These are phyloP conservation scores for Neofusicoccum parvum DNA, from an alignment of 2,329 filamentous ascomycete genomes.

Conservation along the genomic window DNA sequence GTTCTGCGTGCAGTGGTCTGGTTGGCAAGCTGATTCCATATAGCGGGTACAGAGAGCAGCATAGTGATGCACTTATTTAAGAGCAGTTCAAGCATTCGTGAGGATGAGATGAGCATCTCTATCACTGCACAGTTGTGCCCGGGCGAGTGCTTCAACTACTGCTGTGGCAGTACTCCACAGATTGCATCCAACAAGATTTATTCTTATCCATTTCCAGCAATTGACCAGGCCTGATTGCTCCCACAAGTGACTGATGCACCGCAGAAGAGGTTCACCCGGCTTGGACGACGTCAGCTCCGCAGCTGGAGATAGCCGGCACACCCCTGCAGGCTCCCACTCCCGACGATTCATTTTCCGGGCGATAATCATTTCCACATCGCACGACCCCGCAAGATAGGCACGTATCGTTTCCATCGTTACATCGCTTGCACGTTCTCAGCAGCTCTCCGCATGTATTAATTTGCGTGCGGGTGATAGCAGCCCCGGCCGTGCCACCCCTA, in stretches of 20 bases:
- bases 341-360: neutral
- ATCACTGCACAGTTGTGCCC: too few relatives aligned
- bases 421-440: conserved; percentile 7
- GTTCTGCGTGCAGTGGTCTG: too few relatives aligned
- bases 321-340: conserved; percentile 9
- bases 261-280: too few relatives aligned
- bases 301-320: neutral
- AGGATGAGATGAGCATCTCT: too few relatives aligned
- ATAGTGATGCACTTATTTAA: rapidly evolving
- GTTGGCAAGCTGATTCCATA: too few relatives aligned
- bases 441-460: neutral
- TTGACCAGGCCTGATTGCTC: too few relatives aligned
- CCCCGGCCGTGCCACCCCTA: neutral
- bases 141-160: too few relatives aligned
- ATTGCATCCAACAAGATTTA: too few relatives aligned
- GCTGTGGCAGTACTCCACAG: too few relatives aligned
- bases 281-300: neutral
- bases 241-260: too few relatives aligned
- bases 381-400: conserved; percentile 13
- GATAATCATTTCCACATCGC: conserved; percentile 7
- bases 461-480: neutral
- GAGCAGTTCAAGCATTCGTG: too few relatives aligned
- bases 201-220: neutral
- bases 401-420: conserved; percentile 8
- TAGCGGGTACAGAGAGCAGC: too few relatives aligned